phyloP scores from a whole-genome alignment of 2,329 filamentous ascomycete genomes.

The Coniella lustricola region DNA sequence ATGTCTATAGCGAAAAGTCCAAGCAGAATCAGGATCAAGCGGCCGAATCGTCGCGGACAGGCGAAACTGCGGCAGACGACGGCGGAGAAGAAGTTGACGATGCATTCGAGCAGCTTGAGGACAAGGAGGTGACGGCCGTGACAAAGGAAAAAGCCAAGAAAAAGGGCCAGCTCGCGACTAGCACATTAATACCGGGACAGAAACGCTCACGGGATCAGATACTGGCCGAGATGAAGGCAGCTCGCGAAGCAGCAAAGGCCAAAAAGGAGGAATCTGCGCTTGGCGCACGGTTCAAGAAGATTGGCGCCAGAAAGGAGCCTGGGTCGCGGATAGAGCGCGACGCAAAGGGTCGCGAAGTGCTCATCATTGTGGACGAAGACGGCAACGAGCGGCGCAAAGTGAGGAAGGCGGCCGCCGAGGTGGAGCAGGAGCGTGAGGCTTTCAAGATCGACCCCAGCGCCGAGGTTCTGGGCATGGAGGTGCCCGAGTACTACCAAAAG shows the following conservation, averaged over 20 bases:
- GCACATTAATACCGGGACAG: constrained; percentile 44
- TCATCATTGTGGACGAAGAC: constrained; percentile 60
- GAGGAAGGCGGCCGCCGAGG: constrained; percentile 41
- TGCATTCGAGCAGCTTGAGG: constrained; percentile 54
- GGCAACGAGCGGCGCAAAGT: constrained; percentile 61
- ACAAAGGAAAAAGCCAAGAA: constrained; percentile 47
- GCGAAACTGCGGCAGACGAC: constrained; percentile 63
- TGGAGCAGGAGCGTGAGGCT: constrained; percentile 29
- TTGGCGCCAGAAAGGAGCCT: constrained; percentile 47
- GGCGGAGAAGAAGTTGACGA: constrained; percentile 53
- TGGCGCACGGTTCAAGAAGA: constrained; percentile 57
- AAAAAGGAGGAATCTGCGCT: constrained; percentile 41
- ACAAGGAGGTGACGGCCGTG: constrained; percentile 46
- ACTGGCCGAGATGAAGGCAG: constrained; percentile 58
- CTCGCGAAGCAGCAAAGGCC: constrained; percentile 52
- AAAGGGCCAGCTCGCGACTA: constrained; percentile 53
- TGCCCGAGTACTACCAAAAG: constrained; percentile 51
- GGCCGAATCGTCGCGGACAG: constrained; percentile 26
- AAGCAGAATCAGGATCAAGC: constrained; percentile 25
- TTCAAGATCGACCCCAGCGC: constrained; percentile 48
- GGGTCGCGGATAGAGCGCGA: constrained; percentile 55
- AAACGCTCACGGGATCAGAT: constrained; percentile 62
- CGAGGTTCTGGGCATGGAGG: constrained; percentile 58
- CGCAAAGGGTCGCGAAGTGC: constrained; percentile 53
- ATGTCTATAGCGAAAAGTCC: constrained; percentile 46